Base-by-base conservation (phyloP, 352 stramenopile genomes). In the Phytophthora tubulina region DNA sequence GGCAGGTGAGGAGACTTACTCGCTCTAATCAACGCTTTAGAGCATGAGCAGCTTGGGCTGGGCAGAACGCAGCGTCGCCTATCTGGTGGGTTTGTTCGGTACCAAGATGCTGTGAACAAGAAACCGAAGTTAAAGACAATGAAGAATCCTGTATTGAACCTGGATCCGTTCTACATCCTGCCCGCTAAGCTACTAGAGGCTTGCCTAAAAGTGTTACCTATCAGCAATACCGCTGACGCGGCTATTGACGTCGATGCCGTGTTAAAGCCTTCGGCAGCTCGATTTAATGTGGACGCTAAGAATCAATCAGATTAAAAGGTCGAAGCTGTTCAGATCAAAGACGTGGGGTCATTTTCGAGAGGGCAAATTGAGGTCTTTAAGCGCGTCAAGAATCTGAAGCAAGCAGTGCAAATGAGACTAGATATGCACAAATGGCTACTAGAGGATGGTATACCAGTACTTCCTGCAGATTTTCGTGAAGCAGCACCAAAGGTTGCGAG, bases 141-240 rank as follows among this genome's bases (percentile, higher is more conserved):
- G 38, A 61, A 60, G n/a, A 71, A 45, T 45, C 39, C 39, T 17
- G 39, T 45, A 17, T 45, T 45, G 13, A 45, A 13, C 13, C 39
- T 7, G 38, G 55, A 74, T n/a, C 30, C 61, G 4, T 78, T 71
- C 38, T 73, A 65, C 42, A 7, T 77, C 1, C 49, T 73, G 1
- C 63, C 70, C 0, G 0, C 42, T 2, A 57, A 57, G 39, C 17
- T 76, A 13, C 33, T 76, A 0, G 10, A 50, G 15, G 60, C 60
- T 2, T 70, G 67, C 6, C 8, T 70, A 1, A 39, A 49, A 0
- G 14, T 30, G 3, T 17, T 69, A 9, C 33, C 58, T 11, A 0
- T 45, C 11, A 4, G 11, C 39, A 45, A 45, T 10, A 45, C 39
- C 3, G 11, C 14, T 17, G 39, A 17, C 1, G 17, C 11, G 1